These are phyloP conservation scores for Cryphonectria parasitica DNA, from an alignment of 2,329 filamentous ascomycete species.

Conservation along the genomic window DNA sequence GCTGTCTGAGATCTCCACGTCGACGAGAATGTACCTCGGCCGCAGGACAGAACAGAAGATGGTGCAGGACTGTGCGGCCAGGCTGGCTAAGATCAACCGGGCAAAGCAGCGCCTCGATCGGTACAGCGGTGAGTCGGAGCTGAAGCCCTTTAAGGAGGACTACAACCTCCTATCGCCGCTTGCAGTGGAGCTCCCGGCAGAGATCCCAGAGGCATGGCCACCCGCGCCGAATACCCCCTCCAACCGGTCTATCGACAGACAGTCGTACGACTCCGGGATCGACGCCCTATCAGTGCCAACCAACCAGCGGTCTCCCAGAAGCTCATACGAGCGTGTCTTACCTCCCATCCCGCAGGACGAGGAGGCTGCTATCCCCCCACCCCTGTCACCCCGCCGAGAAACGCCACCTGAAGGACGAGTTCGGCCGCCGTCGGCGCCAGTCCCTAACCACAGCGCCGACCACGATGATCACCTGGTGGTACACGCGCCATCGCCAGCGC, in stretches of 20 bases:
- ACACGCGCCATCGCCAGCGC: conserved; percentile 60
- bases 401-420: conserved; percentile 31
- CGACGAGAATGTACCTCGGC: conserved; percentile 81
- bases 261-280: conserved; percentile 61
- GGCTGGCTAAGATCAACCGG: conserved; percentile 81
- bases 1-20: conserved; percentile 92
- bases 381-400: conserved; percentile 36
- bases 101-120: conserved; percentile 71
- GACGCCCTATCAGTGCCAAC: conserved; percentile 52
- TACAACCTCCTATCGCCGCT: conserved; percentile 48
- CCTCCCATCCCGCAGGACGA: conserved; percentile 37
- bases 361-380: conserved; percentile 35
- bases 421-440: conserved; percentile 32
- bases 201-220: conserved; percentile 49
- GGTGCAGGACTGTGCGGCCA: conserved; percentile 75
- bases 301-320: conserved; percentile 52
- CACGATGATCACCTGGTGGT: conserved; percentile 60
- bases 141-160: conserved; percentile 47
- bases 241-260: conserved; percentile 41
- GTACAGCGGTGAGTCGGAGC: conserved; percentile 47
- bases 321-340: conserved; percentile 52
- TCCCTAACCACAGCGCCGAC: conserved; percentile 21
- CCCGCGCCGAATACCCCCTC: conserved; percentile 43
- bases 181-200: conserved; percentile 63
- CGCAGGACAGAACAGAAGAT: conserved; percentile 75